Evolutionary conservation across 2,329 filamentous ascomycete genomes (phyloP).

Genomic region (Fusarium sp.): DNA sequence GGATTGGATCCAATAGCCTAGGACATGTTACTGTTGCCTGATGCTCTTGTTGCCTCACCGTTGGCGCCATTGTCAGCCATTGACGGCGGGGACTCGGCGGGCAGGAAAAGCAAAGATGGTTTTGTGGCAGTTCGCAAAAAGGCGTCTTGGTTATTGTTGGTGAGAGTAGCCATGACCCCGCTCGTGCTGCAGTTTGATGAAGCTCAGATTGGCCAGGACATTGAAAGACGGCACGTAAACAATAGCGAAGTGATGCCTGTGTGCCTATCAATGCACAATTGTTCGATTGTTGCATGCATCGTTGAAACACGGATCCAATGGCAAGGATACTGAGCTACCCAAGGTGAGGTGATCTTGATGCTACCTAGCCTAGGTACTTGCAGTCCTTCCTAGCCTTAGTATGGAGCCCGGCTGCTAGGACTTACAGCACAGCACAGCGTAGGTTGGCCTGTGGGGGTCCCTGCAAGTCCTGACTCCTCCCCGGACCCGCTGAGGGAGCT

Average conservation of each 20-base stretch:
- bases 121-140: constrained; percentile 15
- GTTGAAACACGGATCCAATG: neutral
- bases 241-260: neutral
- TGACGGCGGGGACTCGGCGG: too few relatives aligned
- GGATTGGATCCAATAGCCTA: neutral
- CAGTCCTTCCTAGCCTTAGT: too few relatives aligned
- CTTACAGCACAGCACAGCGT: constrained; percentile 3
- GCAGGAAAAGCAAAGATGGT: neutral
- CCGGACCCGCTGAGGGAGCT: constrained; percentile 16
- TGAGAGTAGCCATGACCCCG: neutral
- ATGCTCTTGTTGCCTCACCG: constrained; percentile 4
- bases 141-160: neutral
- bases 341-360: neutral
- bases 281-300: neutral
- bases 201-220: neutral
- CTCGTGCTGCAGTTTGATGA: neutral
- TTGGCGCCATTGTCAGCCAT: neutral
- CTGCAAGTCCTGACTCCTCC: constrained; percentile 11
- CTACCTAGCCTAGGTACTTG: too few relatives aligned
- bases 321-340: too few relatives aligned
- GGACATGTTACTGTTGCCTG: constrained; percentile 21
- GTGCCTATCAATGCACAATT: neutral
- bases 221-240: neutral
- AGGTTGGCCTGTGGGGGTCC: neutral
- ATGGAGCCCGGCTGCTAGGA: too few relatives aligned